Percentiles rank a stretch among this genome's conserved stretches.
phyloP scores from a whole-genome alignment of 805 yeast genomes.

The Zygosaccharomyces bailii region DNA sequence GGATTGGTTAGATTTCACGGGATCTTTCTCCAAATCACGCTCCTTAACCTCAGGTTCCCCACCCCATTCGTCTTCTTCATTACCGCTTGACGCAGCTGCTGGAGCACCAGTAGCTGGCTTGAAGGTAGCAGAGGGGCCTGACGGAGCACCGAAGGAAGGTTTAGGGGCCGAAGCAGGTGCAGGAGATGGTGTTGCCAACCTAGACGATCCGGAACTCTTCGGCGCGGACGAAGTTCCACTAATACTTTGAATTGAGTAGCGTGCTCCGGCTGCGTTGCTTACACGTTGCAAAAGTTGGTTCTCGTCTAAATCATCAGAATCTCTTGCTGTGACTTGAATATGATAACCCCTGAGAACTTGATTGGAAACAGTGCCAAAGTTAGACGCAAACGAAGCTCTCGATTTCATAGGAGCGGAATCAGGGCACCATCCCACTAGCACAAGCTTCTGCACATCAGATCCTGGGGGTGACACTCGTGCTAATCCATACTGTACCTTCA shows the following conservation, averaged over 20 bases:
- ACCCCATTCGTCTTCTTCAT: slow-evolving; percentile 42
- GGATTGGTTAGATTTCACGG: slow-evolving; percentile 42
- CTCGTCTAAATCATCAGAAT: slow-evolving; percentile 81
- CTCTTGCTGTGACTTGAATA: slow-evolving; percentile 96
- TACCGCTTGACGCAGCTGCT: slow-evolving; percentile 9
- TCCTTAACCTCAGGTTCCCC: slow-evolving; percentile 44
- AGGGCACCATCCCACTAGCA: slow-evolving; percentile 95
- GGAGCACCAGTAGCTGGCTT: slow-evolving; percentile 18
- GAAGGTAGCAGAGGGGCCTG: slow-evolving; percentile 7
- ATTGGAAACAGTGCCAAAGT: slow-evolving; percentile 67
- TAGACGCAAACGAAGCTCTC: slow-evolving; percentile 70
- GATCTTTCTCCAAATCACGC: slow-evolving; percentile 49
- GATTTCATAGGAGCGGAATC: slow-evolving; percentile 85
- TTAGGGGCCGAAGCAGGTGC: slow-evolving; percentile 16
- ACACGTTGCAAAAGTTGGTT: slow-evolving; percentile 70
- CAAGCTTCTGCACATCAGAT: slow-evolving; percentile 81
- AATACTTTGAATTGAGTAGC: slow-evolving; percentile 63
- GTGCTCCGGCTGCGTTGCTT: slow-evolving; percentile 92
- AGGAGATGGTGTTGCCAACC: slow-evolving; percentile 18
- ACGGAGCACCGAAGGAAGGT: slow-evolving; percentile 22
- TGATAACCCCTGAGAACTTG: slow-evolving; percentile 78
- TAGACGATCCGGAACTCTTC: slow-evolving; percentile 31
- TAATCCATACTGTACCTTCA: slow-evolving; percentile 85
- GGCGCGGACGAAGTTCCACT: slow-evolving; percentile 27
- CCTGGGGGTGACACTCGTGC: slow-evolving; percentile 86